Evolutionary conservation across 83 land plant genomes (phyloP), one percentile per base, ranked within the genome.

Genomic region (Picea mariana): DNA sequence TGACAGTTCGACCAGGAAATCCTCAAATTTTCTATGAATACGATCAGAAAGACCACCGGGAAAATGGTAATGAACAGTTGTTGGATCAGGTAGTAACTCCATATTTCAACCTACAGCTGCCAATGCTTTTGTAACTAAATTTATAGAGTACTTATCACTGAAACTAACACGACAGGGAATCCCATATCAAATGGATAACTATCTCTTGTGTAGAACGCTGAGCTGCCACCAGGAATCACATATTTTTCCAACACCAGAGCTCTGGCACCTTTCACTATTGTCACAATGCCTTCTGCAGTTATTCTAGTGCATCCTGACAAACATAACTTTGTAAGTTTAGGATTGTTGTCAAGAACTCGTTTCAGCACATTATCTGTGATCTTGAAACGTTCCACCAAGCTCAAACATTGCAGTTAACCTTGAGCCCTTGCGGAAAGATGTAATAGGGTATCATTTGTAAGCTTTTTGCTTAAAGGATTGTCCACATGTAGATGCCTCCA

Each of bases 51-150:
- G 88, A 67, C 88, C 87, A 78, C 83, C 85, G n/a, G 99, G 99
- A 58, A 97, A 80, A 81, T 97, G 99, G 79, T 94, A 97, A 81
- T 97, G 97, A 20, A 95, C 91, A 85, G 91, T 87, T 21, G 92
- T 84, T 59, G 98, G 98, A 75, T 96, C 93, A 79, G n/a, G n/a
- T n/a, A n/a, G n/a, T n/a, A n/a, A n/a, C n/a, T n/a, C n/a, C n/a
- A n/a, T n/a, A n/a, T n/a, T n/a, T n/a, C n/a, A n/a, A n/a, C n/a
- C n/a, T n/a, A n/a, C n/a, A n/a, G n/a, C n/a, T n/a, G n/a, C n/a
- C n/a, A n/a, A n/a, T n/a, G n/a, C n/a, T n/a, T n/a, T n/a, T n/a
- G n/a, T n/a, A n/a, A n/a, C n/a, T n/a, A n/a, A n/a, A n/a, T n/a
- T n/a, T n/a, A n/a, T n/a, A n/a, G n/a, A n/a, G n/a, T n/a, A n/a